A percentile compares a stretch with the other conserved stretches of the same genome.
Evolutionary conservation across 2,329 filamentous ascomycete genomes (phyloP).

Genomic region (Mycocentrospora acerina): DNA sequence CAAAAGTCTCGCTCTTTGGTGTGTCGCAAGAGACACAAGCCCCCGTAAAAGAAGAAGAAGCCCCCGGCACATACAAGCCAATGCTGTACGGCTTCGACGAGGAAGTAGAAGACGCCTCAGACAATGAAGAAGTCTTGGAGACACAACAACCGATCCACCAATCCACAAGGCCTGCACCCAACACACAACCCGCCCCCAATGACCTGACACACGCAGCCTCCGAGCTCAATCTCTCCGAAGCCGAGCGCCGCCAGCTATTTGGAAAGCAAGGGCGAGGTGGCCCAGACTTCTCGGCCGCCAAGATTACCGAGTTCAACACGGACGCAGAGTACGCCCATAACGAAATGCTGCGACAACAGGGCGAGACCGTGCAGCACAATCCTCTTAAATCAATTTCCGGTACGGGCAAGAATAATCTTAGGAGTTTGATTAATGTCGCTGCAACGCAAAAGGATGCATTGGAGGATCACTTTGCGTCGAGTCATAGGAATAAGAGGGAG

Average conservation of each 20-base stretch:
- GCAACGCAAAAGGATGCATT: conserved; percentile 81
- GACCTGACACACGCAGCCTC: conserved; percentile 71
- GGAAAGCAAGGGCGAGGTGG: conserved; percentile 62
- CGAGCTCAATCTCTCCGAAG: conserved; percentile 75
- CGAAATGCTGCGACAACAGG: conserved; percentile 69
- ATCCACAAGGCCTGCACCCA: conserved; percentile 5
- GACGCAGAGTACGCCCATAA: conserved; percentile 86
- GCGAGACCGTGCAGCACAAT: conserved; percentile 72
- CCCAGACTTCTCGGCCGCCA: conserved; percentile 55
- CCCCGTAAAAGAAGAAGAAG: conserved; percentile 10
- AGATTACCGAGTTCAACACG: conserved; percentile 83
- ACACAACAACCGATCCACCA: conserved; percentile 4
- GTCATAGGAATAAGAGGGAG: conserved; percentile 76
- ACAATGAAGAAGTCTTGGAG: conserved; percentile 16
- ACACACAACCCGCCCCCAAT: conserved; percentile 39
- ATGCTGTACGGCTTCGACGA: conserved; percentile 34
- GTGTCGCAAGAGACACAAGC: conserved; percentile 50
- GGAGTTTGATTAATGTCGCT: conserved; percentile 82
- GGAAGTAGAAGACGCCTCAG: conserved; percentile 18
- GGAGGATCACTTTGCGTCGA: conserved; percentile 87
- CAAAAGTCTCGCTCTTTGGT: conserved; percentile 71
- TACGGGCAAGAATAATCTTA: conserved; percentile 85
- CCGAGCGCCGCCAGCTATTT: conserved; percentile 80
- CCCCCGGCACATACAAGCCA: conserved; percentile 40
- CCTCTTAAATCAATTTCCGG: conserved; percentile 75